phyloP scores from a whole-genome alignment of 768 basidiomycete genomes.

The Mycena rebaudengoi region DNA sequence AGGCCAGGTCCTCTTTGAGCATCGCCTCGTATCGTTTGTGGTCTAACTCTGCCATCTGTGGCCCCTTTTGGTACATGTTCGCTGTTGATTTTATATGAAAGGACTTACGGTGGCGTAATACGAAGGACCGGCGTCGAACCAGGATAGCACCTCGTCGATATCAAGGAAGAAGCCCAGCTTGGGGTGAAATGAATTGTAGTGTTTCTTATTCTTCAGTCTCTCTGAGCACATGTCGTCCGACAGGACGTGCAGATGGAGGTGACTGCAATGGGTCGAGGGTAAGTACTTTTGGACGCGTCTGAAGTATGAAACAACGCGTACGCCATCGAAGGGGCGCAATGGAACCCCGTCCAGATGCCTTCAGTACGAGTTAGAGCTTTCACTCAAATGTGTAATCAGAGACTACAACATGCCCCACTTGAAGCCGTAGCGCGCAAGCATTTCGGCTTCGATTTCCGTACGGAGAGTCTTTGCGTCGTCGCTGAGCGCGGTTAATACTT shows the following conservation, averaged over 20 bases:
- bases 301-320: conserved; percentile 48
- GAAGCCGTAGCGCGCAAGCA: conserved; percentile 77
- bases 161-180: conserved; percentile 84
- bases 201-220: conserved; percentile 84
- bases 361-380: too few relatives aligned
- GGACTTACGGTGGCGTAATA: conserved; percentile 60
- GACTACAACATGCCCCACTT: too few relatives aligned
- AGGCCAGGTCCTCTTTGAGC: conserved; percentile 72
- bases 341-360: conserved; percentile 86
- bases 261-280: conserved; percentile 62
- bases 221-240: conserved; percentile 79
- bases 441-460: conserved; percentile 78
- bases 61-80: too few relatives aligned
- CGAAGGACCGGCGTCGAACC: conserved; percentile 75
- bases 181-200: conserved; percentile 92
- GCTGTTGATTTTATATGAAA: too few relatives aligned
- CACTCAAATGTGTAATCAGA: too few relatives aligned
- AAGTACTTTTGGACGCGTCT: too few relatives aligned
- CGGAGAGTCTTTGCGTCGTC: conserved; percentile 65
- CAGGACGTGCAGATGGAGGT: conserved; percentile 86
- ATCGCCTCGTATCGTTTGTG: conserved; percentile 66
- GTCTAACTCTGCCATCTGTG: conserved; percentile 59
- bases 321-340: conserved; percentile 88
- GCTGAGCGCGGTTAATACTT: conserved; percentile 59
- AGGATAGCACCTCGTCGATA: conserved; percentile 78